These are phyloP conservation scores for Trichosporon asahii DNA, from an alignment of 1,284 basidiomycete genomes.

Conservation along the genomic window DNA sequence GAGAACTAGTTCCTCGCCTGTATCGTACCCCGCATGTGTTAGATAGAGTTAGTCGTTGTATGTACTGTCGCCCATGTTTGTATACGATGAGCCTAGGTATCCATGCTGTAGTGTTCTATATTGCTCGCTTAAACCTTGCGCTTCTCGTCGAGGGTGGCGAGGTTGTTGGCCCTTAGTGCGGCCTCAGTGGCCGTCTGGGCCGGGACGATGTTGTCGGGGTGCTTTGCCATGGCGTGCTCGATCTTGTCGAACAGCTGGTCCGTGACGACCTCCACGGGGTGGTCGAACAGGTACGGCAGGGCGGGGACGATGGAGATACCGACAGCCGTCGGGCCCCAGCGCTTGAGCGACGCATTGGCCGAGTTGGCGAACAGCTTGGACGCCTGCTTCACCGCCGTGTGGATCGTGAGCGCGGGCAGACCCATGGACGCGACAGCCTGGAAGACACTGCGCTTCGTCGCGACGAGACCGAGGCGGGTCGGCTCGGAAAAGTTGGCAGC, in stretches of 20 bases:
- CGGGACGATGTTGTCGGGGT: slow-evolving; percentile 1
- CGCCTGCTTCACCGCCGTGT: slow-evolving; percentile 74
- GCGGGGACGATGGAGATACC: slow-evolving; percentile 66
- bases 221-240: slow-evolving; percentile 45
- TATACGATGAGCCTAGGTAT: not conserved
- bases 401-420: slow-evolving; percentile 60
- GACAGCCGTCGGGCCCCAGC: slow-evolving; percentile 72
- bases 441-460: slow-evolving; percentile 74
- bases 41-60: not conserved
- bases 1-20: too few species aligned
- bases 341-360: slow-evolving; percentile 56
- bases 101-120: not conserved
- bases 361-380: slow-evolving; percentile 52
- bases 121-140: not conserved
- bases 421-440: slow-evolving; percentile 66
- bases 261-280: slow-evolving; percentile 59
- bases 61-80: not conserved
- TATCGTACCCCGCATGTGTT: not conserved
- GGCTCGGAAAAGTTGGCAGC: slow-evolving; percentile 73
- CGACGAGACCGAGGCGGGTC: slow-evolving; percentile 66
- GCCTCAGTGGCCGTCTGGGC: not conserved
- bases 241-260: slow-evolving; percentile 55
- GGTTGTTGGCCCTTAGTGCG: not conserved
- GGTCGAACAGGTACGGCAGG: slow-evolving; percentile 77
- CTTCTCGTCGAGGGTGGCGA: not conserved